Percentiles rank a stretch among this genome's conserved stretches.
phyloP scores from a whole-genome alignment of 2,329 filamentous ascomycete genomes.

The Cytospora leucostoma region DNA sequence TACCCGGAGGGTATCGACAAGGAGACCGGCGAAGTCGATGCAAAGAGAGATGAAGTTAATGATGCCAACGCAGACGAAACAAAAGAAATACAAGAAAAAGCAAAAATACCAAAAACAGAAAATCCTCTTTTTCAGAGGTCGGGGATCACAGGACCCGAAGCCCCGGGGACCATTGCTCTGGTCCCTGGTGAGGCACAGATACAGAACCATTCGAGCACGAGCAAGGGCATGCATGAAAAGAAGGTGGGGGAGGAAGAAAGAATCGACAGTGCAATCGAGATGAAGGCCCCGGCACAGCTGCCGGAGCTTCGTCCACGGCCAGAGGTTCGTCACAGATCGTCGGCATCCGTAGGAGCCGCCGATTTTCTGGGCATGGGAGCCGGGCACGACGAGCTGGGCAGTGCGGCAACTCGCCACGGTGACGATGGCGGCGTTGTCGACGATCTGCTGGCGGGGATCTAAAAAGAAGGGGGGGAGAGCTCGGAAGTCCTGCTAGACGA shows the following conservation, averaged over 20 bases:
- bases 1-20: constrained; percentile 1
- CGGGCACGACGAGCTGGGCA: constrained; percentile 18
- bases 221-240: constrained; percentile 22
- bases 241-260: constrained; percentile 18
- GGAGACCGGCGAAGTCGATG: constrained; percentile 8
- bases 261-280: constrained; percentile 26
- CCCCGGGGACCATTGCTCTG: constrained; percentile 27
- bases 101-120: constrained; percentile 13
- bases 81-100: constrained; percentile 3
- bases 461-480: neutral
- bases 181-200: constrained; percentile 26
- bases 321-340: constrained; percentile 1
- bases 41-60: constrained; percentile 9
- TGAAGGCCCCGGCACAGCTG: constrained; percentile 19
- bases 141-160: constrained; percentile 29
- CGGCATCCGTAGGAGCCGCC: neutral
- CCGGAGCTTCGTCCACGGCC: constrained; percentile 6
- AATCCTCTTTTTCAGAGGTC: constrained; percentile 29
- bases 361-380: constrained; percentile 24
- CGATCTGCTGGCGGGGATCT: constrained; percentile 22
- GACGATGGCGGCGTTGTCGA: constrained; percentile 18
- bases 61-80: constrained; percentile 8
- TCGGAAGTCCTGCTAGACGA: constrained; percentile 11
- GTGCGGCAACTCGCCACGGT: constrained; percentile 2
- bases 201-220: constrained; percentile 27